These are phyloP conservation scores for Adansonia digitata DNA, from an alignment of 345 rosid genomes.

Conservation along the genomic window DNA sequence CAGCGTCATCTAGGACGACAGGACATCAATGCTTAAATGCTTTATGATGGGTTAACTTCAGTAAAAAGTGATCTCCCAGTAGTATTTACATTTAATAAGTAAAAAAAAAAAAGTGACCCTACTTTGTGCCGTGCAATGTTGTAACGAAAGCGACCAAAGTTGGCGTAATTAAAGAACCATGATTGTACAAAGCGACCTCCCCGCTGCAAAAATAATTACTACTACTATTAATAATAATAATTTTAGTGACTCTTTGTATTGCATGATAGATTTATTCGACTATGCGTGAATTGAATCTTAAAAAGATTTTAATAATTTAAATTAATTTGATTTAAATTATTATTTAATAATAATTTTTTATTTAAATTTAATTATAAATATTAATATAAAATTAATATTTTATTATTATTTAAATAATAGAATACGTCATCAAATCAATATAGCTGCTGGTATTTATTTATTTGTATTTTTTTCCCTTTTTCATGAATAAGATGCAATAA, in stretches of 20 bases:
- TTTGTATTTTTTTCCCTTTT: neutral
- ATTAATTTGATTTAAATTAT: too few relatives aligned
- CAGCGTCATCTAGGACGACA: neutral
- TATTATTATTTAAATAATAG: too few relatives aligned
- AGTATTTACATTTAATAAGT: neutral
- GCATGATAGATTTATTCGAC: too few relatives aligned
- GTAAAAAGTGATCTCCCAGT: neutral
- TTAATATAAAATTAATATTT: too few relatives aligned
- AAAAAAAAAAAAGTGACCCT: neutral
- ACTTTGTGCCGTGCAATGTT: neutral
- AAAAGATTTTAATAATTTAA: too few relatives aligned
- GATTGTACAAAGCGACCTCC: neutral
- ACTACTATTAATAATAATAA: neutral
- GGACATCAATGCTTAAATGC: neutral
- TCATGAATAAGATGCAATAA: neutral
- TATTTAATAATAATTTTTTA: too few relatives aligned
- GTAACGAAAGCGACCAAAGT: neutral
- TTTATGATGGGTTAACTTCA: neutral
- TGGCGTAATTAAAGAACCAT: neutral
- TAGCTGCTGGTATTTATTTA: too few relatives aligned
- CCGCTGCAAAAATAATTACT: neutral
- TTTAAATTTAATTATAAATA: too few relatives aligned
- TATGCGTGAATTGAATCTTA: too few relatives aligned
- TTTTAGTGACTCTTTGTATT: too few relatives aligned
- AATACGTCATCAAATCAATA: too few relatives aligned